Base-by-base conservation (phyloP, 78 protist genomes). In the Tieghemostelium lacteum region DNA sequence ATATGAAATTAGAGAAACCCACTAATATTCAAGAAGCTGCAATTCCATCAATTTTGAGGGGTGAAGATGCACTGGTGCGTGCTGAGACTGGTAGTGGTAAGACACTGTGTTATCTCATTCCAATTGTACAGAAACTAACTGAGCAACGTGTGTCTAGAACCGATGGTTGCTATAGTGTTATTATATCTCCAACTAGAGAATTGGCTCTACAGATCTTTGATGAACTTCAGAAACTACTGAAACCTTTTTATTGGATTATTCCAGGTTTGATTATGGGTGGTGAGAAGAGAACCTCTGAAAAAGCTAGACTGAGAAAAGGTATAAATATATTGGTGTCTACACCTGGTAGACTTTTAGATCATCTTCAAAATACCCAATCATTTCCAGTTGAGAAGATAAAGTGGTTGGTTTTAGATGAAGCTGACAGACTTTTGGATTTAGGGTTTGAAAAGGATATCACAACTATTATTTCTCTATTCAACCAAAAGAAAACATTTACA, bases 31-130 rank as follows among this genome's bases (percentile, higher is more conserved):
- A 83, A 69, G 74, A 73, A 26, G 63, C 91, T 24, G 31, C 91
- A 0, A 83, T 83, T 1, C 66, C 77, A 55, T 70, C 67, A 1
- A 69, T 83, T 14, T 2, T 83, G 17, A 37, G 65, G 7, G 72
- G 72, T 22, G 3, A 39, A 17, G 95, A 95, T 64, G 95, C 83
- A 26, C 24, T 95, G 54, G 85, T 95, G 26, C 52, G 83, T 16
- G 87, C 95, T 2, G 93, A 94, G n/a, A 95, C 97, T 22, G 99
- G 99, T 63, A 76, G 95, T 19, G 99, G 99, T 45, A 98, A 98
- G 78, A 97, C 99, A 29, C 39, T 97, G 8, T 94, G 98, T 7
- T 98, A 94, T 86, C 40, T 93, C 17, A 65, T 97, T 4, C 99
- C 99, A 6, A 45, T 94, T 2, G 71, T 97, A 16, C 75, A 95